Conservation (phyloP, 2,329 filamentous ascomycete genomes). For the Aspergillus ruber region DNA sequence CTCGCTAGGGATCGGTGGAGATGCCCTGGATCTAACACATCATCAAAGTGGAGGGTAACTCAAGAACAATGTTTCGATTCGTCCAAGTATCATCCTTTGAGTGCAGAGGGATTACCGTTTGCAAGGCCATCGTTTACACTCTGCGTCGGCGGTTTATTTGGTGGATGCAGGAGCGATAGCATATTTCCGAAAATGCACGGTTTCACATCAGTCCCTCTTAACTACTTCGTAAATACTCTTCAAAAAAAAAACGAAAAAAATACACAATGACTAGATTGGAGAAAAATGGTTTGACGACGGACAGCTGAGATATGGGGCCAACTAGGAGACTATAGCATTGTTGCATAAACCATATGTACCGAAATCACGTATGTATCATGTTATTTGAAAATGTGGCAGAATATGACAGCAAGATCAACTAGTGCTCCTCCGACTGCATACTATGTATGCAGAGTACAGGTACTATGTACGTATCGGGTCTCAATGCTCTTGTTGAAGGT, state of each 20-base stretch:
- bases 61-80: background rate
- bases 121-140: background rate
- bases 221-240: too few species aligned
- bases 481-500: too few species aligned
- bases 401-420: too few species aligned
- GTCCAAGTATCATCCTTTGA: background rate
- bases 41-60: constrained; percentile 35
- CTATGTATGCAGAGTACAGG: too few species aligned
- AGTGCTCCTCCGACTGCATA: too few species aligned
- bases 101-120: background rate
- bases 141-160: background rate
- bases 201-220: background rate
- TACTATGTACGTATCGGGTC: too few species aligned
- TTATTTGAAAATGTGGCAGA: too few species aligned
- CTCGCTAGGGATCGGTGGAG: constrained; percentile 29
- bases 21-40: constrained; percentile 38
- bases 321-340: background rate
- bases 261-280: background rate
- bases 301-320: background rate
- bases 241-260: too few species aligned
- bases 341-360: too few species aligned
- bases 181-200: background rate
- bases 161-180: background rate
- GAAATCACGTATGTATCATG: too few species aligned
- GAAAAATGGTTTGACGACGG: background rate